phyloP scores from a whole-genome alignment of 768 basidiomycete species.

The Suillus lakei region DNA sequence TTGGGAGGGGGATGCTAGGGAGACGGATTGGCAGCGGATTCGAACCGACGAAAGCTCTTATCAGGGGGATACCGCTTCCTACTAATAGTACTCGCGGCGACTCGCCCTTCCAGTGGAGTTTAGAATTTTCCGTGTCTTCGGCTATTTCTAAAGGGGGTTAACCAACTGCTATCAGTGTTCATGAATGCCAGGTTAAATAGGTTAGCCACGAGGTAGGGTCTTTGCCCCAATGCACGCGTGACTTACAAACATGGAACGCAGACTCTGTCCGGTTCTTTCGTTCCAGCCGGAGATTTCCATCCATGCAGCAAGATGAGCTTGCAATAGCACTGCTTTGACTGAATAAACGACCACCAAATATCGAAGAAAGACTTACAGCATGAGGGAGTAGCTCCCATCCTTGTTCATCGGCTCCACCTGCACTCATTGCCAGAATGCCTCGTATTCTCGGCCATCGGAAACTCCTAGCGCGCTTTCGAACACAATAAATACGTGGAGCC shows the following conservation, averaged over 20 bases:
- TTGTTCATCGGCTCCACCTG: constrained; percentile 64
- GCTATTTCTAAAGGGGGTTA: neutral
- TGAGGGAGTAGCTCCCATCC: constrained; percentile 53
- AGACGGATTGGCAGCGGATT: neutral
- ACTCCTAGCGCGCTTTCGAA: constrained; percentile 60
- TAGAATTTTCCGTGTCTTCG: neutral
- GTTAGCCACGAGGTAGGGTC: neutral
- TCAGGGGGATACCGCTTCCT: neutral
- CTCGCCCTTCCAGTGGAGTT: neutral
- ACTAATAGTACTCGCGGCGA: neutral
- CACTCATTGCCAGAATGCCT: constrained; percentile 62
- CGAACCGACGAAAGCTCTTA: neutral
- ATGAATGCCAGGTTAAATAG: neutral
- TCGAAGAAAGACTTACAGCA: constrained; percentile 40
- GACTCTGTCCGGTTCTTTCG: neutral
- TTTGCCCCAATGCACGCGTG: neutral
- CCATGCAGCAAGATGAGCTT: too few relatives aligned
- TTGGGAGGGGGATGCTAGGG: neutral
- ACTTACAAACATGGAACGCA: neutral
- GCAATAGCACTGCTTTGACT: too few relatives aligned
- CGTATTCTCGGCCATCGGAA: constrained; percentile 70
- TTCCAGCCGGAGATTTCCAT: neutral
- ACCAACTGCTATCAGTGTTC: neutral
- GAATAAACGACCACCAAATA: neutral
- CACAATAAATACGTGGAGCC: neutral